Evolutionary conservation across 257 asterid species (phyloP).

Genomic region (Solanum paucissectum): DNA sequence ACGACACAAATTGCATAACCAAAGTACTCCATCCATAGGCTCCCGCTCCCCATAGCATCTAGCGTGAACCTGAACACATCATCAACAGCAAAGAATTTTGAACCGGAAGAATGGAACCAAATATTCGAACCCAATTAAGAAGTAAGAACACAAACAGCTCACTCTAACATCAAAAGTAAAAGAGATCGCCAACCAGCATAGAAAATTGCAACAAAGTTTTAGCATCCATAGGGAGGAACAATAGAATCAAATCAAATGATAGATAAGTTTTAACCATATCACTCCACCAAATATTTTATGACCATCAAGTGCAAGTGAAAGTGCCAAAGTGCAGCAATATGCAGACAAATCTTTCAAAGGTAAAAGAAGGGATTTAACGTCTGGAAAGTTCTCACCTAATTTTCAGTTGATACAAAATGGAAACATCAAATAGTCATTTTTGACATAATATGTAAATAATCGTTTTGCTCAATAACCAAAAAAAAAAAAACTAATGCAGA

Average conservation of each 20-base stretch:
- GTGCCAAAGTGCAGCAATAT: background rate
- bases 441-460: background rate
- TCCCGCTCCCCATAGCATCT: constrained; percentile 93
- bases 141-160: background rate
- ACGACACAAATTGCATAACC: constrained; percentile 98
- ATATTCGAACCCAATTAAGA: background rate
- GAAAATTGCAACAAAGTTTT: background rate
- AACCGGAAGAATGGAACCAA: background rate
- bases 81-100: background rate
- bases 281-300: background rate
- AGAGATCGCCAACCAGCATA: background rate
- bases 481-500: background rate
- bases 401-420: background rate
- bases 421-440: background rate
- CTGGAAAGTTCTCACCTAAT: background rate
- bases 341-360: background rate
- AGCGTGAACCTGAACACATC: constrained; percentile 78
- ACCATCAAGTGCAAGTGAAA: background rate
- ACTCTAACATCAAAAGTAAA: background rate
- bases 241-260: background rate
- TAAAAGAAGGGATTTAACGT: background rate
- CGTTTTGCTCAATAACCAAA: background rate
- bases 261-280: background rate
- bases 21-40: constrained; percentile 73
- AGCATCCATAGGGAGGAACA: background rate